Percentiles rank a stretch among this genome's conserved stretches.
phyloP scores from a whole-genome alignment of 2,329 filamentous ascomycete genomes.

The Fusarium armeniacum region DNA sequence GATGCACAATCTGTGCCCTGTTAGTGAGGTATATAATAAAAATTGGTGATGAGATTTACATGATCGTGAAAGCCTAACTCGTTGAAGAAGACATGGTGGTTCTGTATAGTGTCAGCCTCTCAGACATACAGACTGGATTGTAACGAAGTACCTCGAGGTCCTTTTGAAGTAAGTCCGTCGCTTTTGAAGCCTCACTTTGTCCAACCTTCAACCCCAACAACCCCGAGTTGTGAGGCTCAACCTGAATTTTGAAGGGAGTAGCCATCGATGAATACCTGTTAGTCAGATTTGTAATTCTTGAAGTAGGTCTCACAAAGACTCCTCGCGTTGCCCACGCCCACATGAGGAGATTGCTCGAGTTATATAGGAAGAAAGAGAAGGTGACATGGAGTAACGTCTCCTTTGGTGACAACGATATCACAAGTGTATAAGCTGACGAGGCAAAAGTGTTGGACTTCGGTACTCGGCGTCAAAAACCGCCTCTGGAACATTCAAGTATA shows the following conservation, averaged over 20 bases:
- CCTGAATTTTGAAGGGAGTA: constrained; percentile 62
- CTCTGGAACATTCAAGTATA: too few species aligned
- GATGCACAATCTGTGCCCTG: constrained; percentile 72
- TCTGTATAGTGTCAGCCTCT: constrained; percentile 34
- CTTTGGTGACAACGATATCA: constrained; percentile 19
- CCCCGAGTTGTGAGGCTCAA: constrained; percentile 65
- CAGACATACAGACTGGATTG: background rate
- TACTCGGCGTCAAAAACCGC: too few species aligned
- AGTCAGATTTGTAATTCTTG: background rate
- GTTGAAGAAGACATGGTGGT: constrained; percentile 87
- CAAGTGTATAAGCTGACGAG: constrained; percentile 20
- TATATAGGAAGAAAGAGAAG: background rate
- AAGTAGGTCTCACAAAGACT: constrained; percentile 30
- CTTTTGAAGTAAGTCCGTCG: constrained; percentile 78
- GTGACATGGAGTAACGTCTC: background rate
- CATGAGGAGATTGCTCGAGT: constrained; percentile 25
- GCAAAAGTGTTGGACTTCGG: too few species aligned
- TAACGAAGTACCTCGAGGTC: constrained; percentile 71
- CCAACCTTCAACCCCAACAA: constrained; percentile 63
- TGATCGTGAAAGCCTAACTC: constrained; percentile 83
- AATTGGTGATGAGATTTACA: constrained; percentile 56
- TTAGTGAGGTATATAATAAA: background rate
- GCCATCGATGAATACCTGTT: constrained; percentile 56
- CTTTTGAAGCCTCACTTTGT: constrained; percentile 71
- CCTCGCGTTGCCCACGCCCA: constrained; percentile 22